phyloP scores from a whole-genome alignment of 2,329 filamentous ascomycete genomes.

The Ophiostoma australiae region DNA sequence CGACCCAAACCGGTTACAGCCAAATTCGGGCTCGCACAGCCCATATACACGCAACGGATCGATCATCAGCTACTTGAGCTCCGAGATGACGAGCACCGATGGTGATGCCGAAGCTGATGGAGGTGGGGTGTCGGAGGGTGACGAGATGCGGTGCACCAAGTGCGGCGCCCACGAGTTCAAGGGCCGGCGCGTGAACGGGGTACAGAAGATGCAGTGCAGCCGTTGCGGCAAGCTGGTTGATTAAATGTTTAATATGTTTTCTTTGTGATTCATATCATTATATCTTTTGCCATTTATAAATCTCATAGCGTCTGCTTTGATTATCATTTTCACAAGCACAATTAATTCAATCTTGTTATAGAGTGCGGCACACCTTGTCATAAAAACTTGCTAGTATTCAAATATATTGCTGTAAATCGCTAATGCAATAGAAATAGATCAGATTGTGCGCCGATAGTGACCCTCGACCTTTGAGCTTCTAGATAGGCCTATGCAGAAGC shows the following conservation, averaged over 20 bases:
- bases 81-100: slow-evolving; percentile 45
- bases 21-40: background rate
- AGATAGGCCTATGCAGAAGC: background rate
- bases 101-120: slow-evolving; percentile 18
- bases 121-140: slow-evolving; percentile 21
- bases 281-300: background rate
- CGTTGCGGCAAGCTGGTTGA: slow-evolving; percentile 42
- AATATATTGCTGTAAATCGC: background rate
- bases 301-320: background rate
- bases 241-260: background rate
- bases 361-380: background rate
- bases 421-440: background rate
- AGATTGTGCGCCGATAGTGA: background rate
- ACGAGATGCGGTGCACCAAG: slow-evolving; percentile 48
- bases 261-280: background rate
- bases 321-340: background rate
- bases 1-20: background rate
- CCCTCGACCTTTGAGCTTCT: background rate
- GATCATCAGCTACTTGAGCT: slow-evolving; percentile 53
- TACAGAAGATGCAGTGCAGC: slow-evolving; percentile 57
- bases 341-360: background rate
- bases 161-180: slow-evolving; percentile 61
- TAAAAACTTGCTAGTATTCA: background rate
- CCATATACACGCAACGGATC: slow-evolving; percentile 34
- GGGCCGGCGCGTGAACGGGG: slow-evolving; percentile 50